Evolutionary conservation across 495 filamentous ascomycete species (phyloP), one percentile per base, ranked within the genome.

Genomic region (Penicillium argentinense): DNA sequence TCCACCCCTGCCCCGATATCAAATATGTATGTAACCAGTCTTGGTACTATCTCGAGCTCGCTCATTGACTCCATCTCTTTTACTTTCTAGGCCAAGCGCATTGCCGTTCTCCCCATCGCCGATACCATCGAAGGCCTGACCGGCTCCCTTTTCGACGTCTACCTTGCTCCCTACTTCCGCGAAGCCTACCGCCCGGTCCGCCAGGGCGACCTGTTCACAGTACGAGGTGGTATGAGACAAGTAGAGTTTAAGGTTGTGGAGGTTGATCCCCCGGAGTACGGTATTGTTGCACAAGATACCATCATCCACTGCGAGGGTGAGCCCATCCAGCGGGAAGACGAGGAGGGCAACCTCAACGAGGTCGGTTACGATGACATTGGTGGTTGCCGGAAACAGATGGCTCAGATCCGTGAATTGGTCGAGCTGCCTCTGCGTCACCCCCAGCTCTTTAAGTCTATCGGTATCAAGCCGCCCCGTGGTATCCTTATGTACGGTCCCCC

Each of bases 171-270:
- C 50, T 98, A 98, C 77, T 98, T 98, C 83, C 90, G 93, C 54
- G 93, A 98, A 78, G 93, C 95, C 45, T 98, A 98, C 76, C 81
- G 93, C 57, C 93, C 93, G 45, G 88, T 98, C 34, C 82, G 91
- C 63, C 92, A 97, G 78, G 93, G 91, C 44, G 93, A 98, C 61
- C 82, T 96, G 29, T 98, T 98, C 79, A 96, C 91, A 63, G 88
- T 91, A 54, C 86, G 93, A 67, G 93, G 90, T 71, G 92, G 90
- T 69, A 97, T 97, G 93, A 82, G 95, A 64, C 91, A 96, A 66
- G 93, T 97, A 8, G 93, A 98, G 62, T 98, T 98, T 76, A 98
- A 98, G 78, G 92, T 98, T 19, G 93, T 97, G 30, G 93, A 98
- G 75, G 89, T 97, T 39, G 93, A 98, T 61, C 91, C 93, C 46